phyloP scores from a whole-genome alignment of 2,329 filamentous ascomycete genomes.

The Aspergillus sp. region DNA sequence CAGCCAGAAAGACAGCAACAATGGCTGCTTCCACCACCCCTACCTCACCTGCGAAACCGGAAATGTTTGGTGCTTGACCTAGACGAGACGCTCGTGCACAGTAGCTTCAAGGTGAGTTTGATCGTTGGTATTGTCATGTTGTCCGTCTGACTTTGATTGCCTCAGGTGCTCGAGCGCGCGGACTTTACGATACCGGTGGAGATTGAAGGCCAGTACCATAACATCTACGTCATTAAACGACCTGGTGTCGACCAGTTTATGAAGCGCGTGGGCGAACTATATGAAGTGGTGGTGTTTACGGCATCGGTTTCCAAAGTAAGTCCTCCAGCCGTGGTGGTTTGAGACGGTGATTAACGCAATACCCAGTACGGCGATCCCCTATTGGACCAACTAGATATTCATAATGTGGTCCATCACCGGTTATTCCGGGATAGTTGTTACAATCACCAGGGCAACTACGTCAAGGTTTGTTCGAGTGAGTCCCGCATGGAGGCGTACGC shows the following conservation, averaged over 20 bases:
- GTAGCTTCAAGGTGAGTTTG: slow-evolving; percentile 85
- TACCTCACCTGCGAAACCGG: slow-evolving; percentile 75
- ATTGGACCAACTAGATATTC: slow-evolving; percentile 94
- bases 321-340: slow-evolving; percentile 6
- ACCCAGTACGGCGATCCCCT: slow-evolving; percentile 89
- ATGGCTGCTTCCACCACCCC: slow-evolving; percentile 77
- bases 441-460: slow-evolving; percentile 98
- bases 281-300: slow-evolving; percentile 98
- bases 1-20: slow-evolving; percentile 54
- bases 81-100: slow-evolving; percentile 96
- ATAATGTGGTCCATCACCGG: slow-evolving; percentile 92
- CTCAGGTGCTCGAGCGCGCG: slow-evolving; percentile 89
- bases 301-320: slow-evolving; percentile 94
- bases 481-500: not conserved
- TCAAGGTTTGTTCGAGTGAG: slow-evolving; percentile 63
- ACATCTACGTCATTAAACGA: slow-evolving; percentile 98
- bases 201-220: slow-evolving; percentile 98
- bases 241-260: slow-evolving; percentile 99
- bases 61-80: slow-evolving; percentile 95
- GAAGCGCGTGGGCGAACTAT: slow-evolving; percentile 95
- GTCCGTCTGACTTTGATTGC: too few relatives aligned
- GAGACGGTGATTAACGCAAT: slow-evolving; percentile 10
- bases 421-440: slow-evolving; percentile 98
- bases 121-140: not conserved
- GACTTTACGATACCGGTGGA: slow-evolving; percentile 99